Evolutionary conservation across 2,329 filamentous ascomycete genomes (phyloP), one percentile per base, ranked within the genome.

Genomic region (Colletotrichum higginsianum): DNA sequence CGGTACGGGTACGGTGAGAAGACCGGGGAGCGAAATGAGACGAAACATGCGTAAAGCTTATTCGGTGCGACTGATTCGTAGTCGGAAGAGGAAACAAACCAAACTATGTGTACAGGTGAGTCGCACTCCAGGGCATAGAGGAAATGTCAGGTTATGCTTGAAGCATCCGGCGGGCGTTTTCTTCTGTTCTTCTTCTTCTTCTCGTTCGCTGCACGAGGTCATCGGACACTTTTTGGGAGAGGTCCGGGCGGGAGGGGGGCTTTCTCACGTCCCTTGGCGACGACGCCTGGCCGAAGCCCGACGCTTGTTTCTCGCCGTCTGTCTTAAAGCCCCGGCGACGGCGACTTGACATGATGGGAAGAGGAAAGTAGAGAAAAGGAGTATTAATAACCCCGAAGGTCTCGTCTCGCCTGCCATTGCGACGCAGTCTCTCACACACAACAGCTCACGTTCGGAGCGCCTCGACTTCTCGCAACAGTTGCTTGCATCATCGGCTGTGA

Each of bases 231-330:
- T 44, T 35, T 47, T 58, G 53, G 61, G 52, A 58, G 21, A 52
- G 13, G 66, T 64, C 60, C 60, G 60, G 42, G 46, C 21, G 8
- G 35, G 35, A 35, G 46, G 26, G 46, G 26, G 46, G 46, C n/a
- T 52, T 53, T 11, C 30, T 18, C 53, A 18, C 1, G 6, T 30
- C 18, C 38, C 35, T 46, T 52, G 38, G 52, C 52, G 52, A 53
- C 52, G 52, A 53, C 35, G 52, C 64, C 66, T 60, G 58, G 60
- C 46, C 66, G 50, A 60, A 46, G 44, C 35, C 46, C 44, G 8
- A 42, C 46, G n/a, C 26, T 46, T 30, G 23, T 35, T 21, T n/a
- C 46, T 26, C 5, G n/a, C 16, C 55, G 55, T 21, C 21, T 13
- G 55, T 23, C 21, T 11, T 47, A 3, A 9, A 21, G 4, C 11